Conservation (phyloP, 768 basidiomycete genomes). For the Chalciporus sphaerocephalus region DNA sequence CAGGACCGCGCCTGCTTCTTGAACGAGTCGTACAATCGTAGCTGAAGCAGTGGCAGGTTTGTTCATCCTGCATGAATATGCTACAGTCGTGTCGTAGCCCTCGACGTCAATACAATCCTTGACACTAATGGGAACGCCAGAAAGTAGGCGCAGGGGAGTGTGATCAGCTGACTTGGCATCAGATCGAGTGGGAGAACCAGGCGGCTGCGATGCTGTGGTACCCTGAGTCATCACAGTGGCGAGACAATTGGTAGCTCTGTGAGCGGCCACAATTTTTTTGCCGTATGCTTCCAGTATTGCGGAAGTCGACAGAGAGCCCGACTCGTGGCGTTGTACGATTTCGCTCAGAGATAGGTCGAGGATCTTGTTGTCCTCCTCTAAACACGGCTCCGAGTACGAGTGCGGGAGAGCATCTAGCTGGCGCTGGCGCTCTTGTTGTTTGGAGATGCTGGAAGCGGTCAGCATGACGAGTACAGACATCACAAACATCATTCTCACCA, state of each 20-base stretch:
- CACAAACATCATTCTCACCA: slow-evolving; percentile 21
- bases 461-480: neutral
- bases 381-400: slow-evolving; percentile 27
- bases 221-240: slow-evolving; percentile 43
- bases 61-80: slow-evolving; percentile 37
- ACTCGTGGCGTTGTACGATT: slow-evolving; percentile 32
- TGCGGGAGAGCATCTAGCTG: slow-evolving; percentile 29
- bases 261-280: slow-evolving; percentile 37
- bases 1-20: slow-evolving; percentile 40
- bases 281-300: slow-evolving; percentile 39
- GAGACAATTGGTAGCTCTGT: slow-evolving; percentile 47
- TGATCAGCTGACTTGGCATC: slow-evolving; percentile 1
- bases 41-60: slow-evolving; percentile 34
- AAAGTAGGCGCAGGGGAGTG: slow-evolving; percentile 26
- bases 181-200: slow-evolving; percentile 7
- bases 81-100: slow-evolving; percentile 45
- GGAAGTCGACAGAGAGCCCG: slow-evolving; percentile 24
- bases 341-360: slow-evolving; percentile 36
- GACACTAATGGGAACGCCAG: slow-evolving; percentile 46
- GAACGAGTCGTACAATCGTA: slow-evolving; percentile 38
- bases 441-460: slow-evolving; percentile 25
- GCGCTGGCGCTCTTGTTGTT: slow-evolving; percentile 31
- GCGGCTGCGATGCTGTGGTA: slow-evolving; percentile 9
- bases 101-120: slow-evolving; percentile 46
- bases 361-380: slow-evolving; percentile 34